A percentile compares a stretch with the other conserved stretches of the same genome.
phyloP scores from a whole-genome alignment of 305 asterid species.

The Solanum hybrid region DNA sequence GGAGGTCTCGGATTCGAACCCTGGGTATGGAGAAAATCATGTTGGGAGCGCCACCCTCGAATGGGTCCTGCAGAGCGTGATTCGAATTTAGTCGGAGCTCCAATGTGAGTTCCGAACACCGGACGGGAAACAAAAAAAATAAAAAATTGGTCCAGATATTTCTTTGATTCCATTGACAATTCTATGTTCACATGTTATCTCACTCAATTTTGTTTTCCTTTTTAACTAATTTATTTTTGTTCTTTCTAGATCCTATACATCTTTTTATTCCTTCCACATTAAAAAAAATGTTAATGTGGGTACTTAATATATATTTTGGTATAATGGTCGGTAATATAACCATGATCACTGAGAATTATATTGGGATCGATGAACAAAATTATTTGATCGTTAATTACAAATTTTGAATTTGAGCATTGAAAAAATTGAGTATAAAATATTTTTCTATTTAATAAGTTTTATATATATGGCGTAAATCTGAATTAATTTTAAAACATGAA shows the following conservation, averaged over 20 bases:
- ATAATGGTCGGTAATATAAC: not conserved
- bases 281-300: not conserved
- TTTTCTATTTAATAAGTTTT: no score
- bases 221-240: not conserved
- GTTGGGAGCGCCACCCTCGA: no score
- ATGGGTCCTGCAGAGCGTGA: no score
- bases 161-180: not conserved
- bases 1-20: no score
- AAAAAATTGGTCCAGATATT: not conserved
- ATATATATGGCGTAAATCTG: fast-evolving
- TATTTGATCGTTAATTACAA: no score
- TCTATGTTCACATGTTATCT: not conserved
- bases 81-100: no score
- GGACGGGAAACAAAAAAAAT: no score
- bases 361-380: no score
- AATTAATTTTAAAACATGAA: no score
- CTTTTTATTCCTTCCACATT: not conserved
- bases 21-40: no score
- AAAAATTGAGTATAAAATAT: not conserved
- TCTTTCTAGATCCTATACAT: not conserved
- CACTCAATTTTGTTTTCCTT: not conserved
- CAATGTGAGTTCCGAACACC: no score
- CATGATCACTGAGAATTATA: not conserved
- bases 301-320: not conserved
- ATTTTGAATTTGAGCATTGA: no score